Evolutionary conservation across 192 early-diverging fungal genomes (phyloP), one percentile per base, ranked within the genome.

Genomic region (Polychytrium aggregatum): DNA sequence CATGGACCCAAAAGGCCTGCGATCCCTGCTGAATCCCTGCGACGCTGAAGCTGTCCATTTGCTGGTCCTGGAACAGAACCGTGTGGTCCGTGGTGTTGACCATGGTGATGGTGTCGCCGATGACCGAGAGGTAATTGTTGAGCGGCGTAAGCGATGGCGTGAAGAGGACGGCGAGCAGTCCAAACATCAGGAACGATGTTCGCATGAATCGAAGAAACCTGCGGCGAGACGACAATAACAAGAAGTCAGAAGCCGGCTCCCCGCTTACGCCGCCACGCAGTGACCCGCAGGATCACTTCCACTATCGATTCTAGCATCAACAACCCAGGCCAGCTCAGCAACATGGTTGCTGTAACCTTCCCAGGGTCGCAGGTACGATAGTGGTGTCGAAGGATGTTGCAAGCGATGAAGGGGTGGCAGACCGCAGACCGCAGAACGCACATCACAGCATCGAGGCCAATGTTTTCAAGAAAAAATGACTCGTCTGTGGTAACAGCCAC

Each of bases 361-460:
- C n/a, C 9, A 11, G 35, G 35, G 9, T 37, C 9, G 35, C 9
- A 8, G 7, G 20, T 47, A 22, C 9, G 36, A 50, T 21, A 48
- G 26, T 27, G 17, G 38, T 14, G 8, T 18, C 16, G 40, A 18
- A 1, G 44, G 0, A 31, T n/a, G 37, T 16, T 22, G 25, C 22
- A 22, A 41, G 35, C 39, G 28, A 7, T 5, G 11, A 1, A 24
- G 18, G 1, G 0, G 2, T 52, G 5, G 22, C 34, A 10, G 31
- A 31, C 36, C 24, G 8, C 16, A 57, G 3, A 30, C 21, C 14
- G 0, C 37, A 37, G 7, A 5, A 46, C 50, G 21, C 38, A 64
- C 68, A 70, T 70, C 7, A 65, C 52, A 1, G 67, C 72, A 50
- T 74, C 72, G 33, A 74, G 48, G 1, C 72, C 72, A 11, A 74